Conservation (phyloP, 2,329 filamentous ascomycete species). For the Lachnellula arida region DNA sequence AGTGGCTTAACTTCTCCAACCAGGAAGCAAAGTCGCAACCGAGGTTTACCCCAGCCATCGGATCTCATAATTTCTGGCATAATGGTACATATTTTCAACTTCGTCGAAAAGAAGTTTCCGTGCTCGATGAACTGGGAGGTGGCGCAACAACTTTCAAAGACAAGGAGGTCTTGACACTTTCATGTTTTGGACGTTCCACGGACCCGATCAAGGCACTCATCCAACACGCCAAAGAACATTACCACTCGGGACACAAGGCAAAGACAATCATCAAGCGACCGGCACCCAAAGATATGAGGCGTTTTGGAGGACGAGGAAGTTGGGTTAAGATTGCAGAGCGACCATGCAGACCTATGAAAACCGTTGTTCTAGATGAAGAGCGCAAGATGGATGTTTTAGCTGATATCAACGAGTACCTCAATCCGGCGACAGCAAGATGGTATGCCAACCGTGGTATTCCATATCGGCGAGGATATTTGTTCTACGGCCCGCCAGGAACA, state of each 20-base stretch:
- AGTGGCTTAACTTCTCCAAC: conserved; percentile 55
- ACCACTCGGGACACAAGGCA: conserved; percentile 48
- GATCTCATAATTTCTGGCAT: conserved; percentile 51
- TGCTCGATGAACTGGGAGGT: conserved; percentile 21
- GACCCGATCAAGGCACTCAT: conserved; percentile 54
- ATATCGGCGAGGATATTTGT: conserved; percentile 71
- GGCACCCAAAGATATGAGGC: conserved; percentile 41
- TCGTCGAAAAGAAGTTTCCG: conserved; percentile 20
- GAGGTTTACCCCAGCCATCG: conserved; percentile 50
- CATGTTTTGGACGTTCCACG: conserved; percentile 47
- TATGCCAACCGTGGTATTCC: conserved; percentile 73
- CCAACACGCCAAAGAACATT: conserved; percentile 47
- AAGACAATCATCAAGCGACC: conserved; percentile 56
- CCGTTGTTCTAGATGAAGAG: conserved; percentile 65
- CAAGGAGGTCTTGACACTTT: conserved; percentile 48
- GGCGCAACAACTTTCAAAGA: conserved; percentile 41
- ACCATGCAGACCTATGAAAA: conserved; percentile 66
- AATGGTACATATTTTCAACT: conserved; percentile 46
- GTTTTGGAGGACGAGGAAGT: conserved; percentile 39
- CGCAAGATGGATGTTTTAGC: conserved; percentile 62
- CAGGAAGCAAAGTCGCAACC: conserved; percentile 50
- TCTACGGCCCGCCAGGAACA: conserved; percentile 70
- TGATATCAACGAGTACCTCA: conserved; percentile 75
- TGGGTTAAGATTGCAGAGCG: conserved; percentile 57
- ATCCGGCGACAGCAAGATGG: conserved; percentile 65